Percentiles rank a stretch among this genome's conserved stretches.
Conservation (phyloP, 148 eudicot genomes). For the Chenopodium berlandieri region DNA sequence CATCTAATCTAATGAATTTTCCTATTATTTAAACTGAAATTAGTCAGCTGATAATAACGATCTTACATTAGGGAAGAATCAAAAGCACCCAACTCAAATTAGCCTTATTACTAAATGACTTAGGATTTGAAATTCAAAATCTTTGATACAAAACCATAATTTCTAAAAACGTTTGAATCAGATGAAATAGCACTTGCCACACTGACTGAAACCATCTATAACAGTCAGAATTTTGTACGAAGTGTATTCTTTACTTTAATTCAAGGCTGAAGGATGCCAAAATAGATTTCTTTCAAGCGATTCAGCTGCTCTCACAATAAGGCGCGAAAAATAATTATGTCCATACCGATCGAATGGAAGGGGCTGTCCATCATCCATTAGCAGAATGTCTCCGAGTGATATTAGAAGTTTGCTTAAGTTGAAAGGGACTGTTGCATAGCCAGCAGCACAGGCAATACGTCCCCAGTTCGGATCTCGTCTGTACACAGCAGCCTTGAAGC, state of each 20-base stretch:
- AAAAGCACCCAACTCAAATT: too few species aligned
- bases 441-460: conserved; percentile 98
- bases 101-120: too few species aligned
- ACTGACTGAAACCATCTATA: background rate
- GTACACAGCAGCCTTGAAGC: conserved; percentile 79
- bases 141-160: background rate
- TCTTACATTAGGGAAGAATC: too few species aligned
- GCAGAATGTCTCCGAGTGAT: conserved; percentile 76
- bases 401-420: conserved; percentile 62
- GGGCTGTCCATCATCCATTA: conserved; percentile 94
- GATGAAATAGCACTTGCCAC: background rate
- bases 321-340: background rate
- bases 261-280: background rate
- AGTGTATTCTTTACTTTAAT: background rate
- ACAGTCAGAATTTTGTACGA: background rate
- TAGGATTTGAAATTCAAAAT: background rate
- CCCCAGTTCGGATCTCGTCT: conserved; percentile 99
- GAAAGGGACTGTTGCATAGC: conserved; percentile 82
- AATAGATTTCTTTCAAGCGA: too few species aligned
- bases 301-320: background rate
- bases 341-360: conserved; percentile 79
- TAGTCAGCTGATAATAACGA: background rate
- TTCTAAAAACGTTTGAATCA: background rate
- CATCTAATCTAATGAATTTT: too few species aligned
- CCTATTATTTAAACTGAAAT: background rate